Percentiles rank a stretch among this genome's conserved stretches.
These are phyloP conservation scores for Talaromyces funiculosus DNA, from an alignment of 2,329 filamentous ascomycete species.

Conservation along the genomic window DNA sequence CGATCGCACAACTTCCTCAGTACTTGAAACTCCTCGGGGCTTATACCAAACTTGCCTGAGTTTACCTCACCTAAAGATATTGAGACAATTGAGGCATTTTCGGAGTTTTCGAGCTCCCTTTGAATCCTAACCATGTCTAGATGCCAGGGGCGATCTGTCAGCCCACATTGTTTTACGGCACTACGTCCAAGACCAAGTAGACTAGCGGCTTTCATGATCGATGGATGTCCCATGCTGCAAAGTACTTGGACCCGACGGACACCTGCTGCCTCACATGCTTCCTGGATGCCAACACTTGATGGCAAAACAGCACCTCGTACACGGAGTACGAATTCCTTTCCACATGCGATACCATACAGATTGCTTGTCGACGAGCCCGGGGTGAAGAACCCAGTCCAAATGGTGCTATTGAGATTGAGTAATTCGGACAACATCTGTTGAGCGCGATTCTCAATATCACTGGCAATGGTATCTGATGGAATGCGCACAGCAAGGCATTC, in stretches of 20 bases:
- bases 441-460: conserved; percentile 1
- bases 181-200: neutral
- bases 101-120: neutral
- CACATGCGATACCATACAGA: conserved; percentile 3
- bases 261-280: neutral
- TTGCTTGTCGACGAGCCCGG: conserved; percentile 6
- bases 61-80: conserved; percentile 3
- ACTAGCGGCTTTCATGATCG: conserved; percentile 2
- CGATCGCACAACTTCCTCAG: conserved; percentile 3
- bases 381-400: conserved; percentile 1
- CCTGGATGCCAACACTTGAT: neutral
- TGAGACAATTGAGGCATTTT: neutral
- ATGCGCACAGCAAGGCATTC: conserved; percentile 5
- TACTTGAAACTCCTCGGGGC: neutral
- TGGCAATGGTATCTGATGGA: conserved; percentile 3
- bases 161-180: neutral
- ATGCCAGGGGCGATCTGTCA: neutral
- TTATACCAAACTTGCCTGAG: neutral
- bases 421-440: neutral
- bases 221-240: conserved; percentile 3
- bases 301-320: neutral
- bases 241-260: neutral
- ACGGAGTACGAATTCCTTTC: neutral
- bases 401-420: neutral
- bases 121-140: neutral